A percentile compares a stretch with the other conserved stretches of the same genome.
These are phyloP conservation scores for Fusarium humuli DNA, from an alignment of 2,329 filamentous ascomycete species.

Conservation along the genomic window DNA sequence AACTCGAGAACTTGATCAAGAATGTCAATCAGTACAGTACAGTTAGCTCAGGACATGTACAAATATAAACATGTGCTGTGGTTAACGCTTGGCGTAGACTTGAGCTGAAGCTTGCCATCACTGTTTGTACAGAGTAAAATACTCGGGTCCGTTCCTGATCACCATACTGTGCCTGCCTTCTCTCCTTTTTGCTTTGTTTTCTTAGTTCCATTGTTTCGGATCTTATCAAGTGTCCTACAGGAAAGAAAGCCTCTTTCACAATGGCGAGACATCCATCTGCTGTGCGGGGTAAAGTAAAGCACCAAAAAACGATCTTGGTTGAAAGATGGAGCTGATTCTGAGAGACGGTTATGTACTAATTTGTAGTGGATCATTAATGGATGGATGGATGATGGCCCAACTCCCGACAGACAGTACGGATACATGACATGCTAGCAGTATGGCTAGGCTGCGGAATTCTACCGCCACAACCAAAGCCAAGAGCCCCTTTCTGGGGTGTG, in stretches of 20 bases:
- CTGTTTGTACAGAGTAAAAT: background rate
- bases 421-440: conserved; percentile 36
- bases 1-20: too few species aligned
- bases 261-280: conserved; percentile 23
- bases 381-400: conserved; percentile 4
- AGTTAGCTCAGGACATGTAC: background rate
- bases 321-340: background rate
- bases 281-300: background rate
- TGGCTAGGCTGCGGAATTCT: conserved; percentile 47
- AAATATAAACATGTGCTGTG: too few species aligned
- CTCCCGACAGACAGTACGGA: conserved; percentile 17
- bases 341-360: background rate
- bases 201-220: background rate
- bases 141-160: too few species aligned
- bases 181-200: too few species aligned
- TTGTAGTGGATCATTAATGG: background rate
- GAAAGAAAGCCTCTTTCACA: conserved; percentile 29
- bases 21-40: background rate
- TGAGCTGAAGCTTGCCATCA: background rate
- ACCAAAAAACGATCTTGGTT: background rate
- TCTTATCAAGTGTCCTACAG: background rate
- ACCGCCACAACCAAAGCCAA: conserved; percentile 45
- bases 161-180: too few species aligned
- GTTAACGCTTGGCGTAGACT: too few species aligned
- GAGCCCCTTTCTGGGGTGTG: conserved; percentile 45